Evolutionary conservation across 1,284 basidiomycete genomes (phyloP).

Genomic region (Neolentinus lepideus): DNA sequence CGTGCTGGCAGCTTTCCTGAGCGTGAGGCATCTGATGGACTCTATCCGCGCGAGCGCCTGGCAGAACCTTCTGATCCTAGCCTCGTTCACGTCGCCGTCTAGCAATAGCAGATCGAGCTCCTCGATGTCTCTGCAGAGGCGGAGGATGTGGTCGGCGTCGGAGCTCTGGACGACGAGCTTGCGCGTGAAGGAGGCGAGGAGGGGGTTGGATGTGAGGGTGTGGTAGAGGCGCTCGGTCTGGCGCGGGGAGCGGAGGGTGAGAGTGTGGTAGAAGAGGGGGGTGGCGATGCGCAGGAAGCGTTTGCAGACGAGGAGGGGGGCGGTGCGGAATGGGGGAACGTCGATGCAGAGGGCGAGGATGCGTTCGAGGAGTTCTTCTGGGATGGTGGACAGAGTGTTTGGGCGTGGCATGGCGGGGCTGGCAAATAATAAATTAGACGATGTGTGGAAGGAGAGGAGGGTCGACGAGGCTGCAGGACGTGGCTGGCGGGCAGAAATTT

Average conservation of each 20-base stretch:
- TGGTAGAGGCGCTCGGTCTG: constrained; percentile 32
- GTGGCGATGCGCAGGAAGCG: constrained; percentile 44
- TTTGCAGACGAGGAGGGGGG: constrained; percentile 40
- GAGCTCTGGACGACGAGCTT: constrained; percentile 28
- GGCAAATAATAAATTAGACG: neutral
- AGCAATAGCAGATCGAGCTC: constrained; percentile 40
- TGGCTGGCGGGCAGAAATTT: neutral
- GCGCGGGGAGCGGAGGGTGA: constrained; percentile 30
- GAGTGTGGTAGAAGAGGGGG: constrained; percentile 42
- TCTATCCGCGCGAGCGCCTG: constrained; percentile 26
- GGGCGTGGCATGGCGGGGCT: neutral
- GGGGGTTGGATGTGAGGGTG: constrained; percentile 28
- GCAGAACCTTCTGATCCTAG: constrained; percentile 29
- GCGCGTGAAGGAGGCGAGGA: constrained; percentile 30
- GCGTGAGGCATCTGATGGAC: constrained; percentile 32
- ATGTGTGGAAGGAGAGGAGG: neutral
- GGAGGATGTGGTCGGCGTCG: constrained; percentile 18
- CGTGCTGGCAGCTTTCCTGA: constrained; percentile 36
- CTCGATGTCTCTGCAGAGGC: constrained; percentile 23
- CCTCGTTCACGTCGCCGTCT: constrained; percentile 12
- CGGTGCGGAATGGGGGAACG: constrained; percentile 13
- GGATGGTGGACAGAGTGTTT: constrained; percentile 29
- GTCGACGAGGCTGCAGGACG: neutral
- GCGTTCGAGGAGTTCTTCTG: constrained; percentile 49
- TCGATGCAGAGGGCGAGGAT: constrained; percentile 31